Evolutionary conservation across 208 protist genomes (phyloP).

Genomic region (Sergeia podlipaevii): DNA sequence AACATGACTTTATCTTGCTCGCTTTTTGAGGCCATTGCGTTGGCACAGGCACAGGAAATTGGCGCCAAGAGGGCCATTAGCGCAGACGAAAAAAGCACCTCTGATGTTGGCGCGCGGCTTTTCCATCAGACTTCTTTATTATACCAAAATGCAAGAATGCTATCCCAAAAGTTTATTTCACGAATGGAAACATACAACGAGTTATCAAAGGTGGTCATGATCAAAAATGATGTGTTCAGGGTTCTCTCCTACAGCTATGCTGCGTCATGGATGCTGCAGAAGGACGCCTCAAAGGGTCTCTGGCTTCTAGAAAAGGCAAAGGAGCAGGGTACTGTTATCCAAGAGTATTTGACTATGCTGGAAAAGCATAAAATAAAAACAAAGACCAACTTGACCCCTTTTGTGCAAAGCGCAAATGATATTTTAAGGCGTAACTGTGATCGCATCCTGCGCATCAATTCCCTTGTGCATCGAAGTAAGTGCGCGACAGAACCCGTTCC

Average conservation of each 20-base stretch:
- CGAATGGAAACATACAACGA: constrained; percentile 21
- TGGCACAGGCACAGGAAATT: constrained; percentile 70
- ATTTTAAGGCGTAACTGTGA: constrained; percentile 34
- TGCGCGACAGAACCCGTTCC: constrained; percentile 6
- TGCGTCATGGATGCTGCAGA: constrained; percentile 31
- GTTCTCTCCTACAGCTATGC: constrained; percentile 40
- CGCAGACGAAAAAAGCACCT: constrained; percentile 26
- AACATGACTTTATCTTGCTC: constrained; percentile 14
- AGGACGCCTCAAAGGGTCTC: constrained; percentile 30
- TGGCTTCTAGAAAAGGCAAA: constrained; percentile 26
- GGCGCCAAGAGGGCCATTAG: constrained; percentile 34
- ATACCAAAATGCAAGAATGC: constrained; percentile 28
- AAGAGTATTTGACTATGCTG: constrained; percentile 21
- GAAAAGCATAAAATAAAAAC: constrained; percentile 16
- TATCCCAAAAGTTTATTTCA: constrained; percentile 13
- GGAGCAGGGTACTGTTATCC: constrained; percentile 13
- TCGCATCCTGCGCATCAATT: constrained; percentile 47
- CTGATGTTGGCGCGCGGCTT: constrained; percentile 27
- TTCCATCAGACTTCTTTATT: constrained; percentile 52
- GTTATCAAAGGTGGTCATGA: constrained; percentile 24
- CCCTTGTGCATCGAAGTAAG: constrained; percentile 50
- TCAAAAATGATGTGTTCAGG: constrained; percentile 55
- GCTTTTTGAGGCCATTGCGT: constrained; percentile 35
- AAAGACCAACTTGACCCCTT: too few species aligned
- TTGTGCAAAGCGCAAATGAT: constrained; percentile 31